Evolutionary conservation across 2,329 filamentous ascomycete species (phyloP), one percentile per base, ranked within the genome.

Genomic region (Trichoderma lentiforme): DNA sequence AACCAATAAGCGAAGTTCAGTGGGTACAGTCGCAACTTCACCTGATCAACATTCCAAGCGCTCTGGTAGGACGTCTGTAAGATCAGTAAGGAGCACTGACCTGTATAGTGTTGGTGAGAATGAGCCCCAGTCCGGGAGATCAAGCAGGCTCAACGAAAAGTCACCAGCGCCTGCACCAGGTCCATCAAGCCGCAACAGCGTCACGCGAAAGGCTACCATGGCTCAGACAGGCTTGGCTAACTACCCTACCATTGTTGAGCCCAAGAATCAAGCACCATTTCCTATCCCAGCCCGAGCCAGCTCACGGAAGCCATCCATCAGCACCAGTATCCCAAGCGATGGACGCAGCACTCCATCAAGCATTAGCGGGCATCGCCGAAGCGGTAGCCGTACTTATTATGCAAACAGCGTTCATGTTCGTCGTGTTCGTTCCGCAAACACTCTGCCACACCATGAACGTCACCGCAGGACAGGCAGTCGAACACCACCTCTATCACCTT

Each of bases 221-320:
- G 94, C 95, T 67, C 92, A 94, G 74, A 95, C 87, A 78, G 92
- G 93, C 21, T 91, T 93, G 67, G 89, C 88, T 30, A 90, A 89
- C 12, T 93, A 95, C 75, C 90, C 91, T 62, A 93, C 87, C 79
- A 81, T 89, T 68, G 86, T 84, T 64, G 93, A 90, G 73, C 73
- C 84, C 70, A 83, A 80, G 34, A 86, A 89, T 67, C 95, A 96
- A 32, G 95, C 96, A 30, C 96, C 96, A 0, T 98, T 97, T 84
- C 95, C 96, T 0, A 97, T 99, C 7, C 96, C 96, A 0, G 91
- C 91, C 3, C 87, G 96, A 71, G 93, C 93, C 34, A 98, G 95
- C 81, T 99, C 95, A 6, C 90, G 94, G 73, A 91, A 92, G 77
- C 87, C 91, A 26, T 88, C 90, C 0, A 82, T 90, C 73, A 91